Evolutionary conservation across 768 basidiomycete genomes (phyloP).

Genomic region (Boletus speciosus): DNA sequence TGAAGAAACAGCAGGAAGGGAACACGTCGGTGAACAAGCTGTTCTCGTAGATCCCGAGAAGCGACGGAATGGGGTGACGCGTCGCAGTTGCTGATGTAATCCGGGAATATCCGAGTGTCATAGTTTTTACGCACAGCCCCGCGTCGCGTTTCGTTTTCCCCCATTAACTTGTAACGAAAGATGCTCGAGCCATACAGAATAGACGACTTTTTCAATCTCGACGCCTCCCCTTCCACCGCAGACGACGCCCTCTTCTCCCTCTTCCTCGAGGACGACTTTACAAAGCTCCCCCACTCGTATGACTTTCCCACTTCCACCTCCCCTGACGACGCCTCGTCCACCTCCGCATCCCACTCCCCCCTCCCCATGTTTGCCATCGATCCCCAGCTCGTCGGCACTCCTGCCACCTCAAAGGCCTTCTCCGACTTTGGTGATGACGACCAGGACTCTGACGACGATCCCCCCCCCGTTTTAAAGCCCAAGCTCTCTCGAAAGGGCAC

Average conservation of each 20-base stretch:
- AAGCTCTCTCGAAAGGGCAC: constrained; percentile 61
- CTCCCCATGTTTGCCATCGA: constrained; percentile 54
- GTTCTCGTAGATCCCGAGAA: constrained; percentile 48
- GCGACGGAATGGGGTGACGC: constrained; percentile 9
- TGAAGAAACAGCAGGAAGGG: constrained; percentile 96
- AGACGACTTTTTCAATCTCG: constrained; percentile 66
- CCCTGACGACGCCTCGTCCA: constrained; percentile 15
- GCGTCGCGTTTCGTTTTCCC: too few relatives aligned
- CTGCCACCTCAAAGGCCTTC: constrained; percentile 42
- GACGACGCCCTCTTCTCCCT: constrained; percentile 41
- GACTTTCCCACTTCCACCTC: constrained; percentile 28
- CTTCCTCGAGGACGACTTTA: constrained; percentile 44
- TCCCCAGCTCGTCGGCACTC: constrained; percentile 72
- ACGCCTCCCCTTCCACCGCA: constrained; percentile 39
- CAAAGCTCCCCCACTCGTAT: constrained; percentile 28
- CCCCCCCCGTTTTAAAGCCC: constrained; percentile 34
- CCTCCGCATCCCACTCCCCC: constrained; percentile 24
- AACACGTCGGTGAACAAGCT: constrained; percentile 94
- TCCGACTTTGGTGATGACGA: constrained; percentile 44
- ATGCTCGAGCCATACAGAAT: constrained; percentile 33
- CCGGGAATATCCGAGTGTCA: constrained; percentile 7
- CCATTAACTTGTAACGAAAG: too few relatives aligned
- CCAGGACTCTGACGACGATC: constrained; percentile 31
- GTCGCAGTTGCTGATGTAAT: constrained; percentile 15
- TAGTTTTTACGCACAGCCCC: background rate